Conservation (phyloP, 1,284 basidiomycete genomes). For the Heliocybe sulcata region DNA sequence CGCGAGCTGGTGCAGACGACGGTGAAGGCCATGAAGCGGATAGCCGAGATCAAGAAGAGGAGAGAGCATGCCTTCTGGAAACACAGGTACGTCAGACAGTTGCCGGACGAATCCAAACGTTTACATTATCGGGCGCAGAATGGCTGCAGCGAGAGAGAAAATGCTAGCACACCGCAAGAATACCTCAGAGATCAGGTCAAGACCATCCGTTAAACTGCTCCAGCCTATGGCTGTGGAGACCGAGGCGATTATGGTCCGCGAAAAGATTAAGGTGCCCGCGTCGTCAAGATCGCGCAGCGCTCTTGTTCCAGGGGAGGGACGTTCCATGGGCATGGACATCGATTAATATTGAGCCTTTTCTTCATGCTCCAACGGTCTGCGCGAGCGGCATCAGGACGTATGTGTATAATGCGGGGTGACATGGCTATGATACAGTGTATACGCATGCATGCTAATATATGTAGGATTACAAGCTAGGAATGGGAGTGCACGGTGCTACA, state of each 20-base stretch:
- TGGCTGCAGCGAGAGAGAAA: constrained; percentile 74
- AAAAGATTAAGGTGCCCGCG: constrained; percentile 76
- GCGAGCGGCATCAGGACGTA: neutral
- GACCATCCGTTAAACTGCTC: constrained; percentile 58
- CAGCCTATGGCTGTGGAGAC: constrained; percentile 49
- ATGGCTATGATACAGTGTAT: neutral
- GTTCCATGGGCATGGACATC: constrained; percentile 78
- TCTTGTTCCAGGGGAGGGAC: constrained; percentile 69
- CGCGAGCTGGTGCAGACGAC: constrained; percentile 91
- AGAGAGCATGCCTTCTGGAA: constrained; percentile 98
- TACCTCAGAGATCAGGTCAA: constrained; percentile 47
- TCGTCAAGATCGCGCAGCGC: constrained; percentile 52
- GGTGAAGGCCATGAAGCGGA: constrained; percentile 95
- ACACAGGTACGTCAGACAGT: constrained; percentile 54
- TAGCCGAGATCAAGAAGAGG: constrained; percentile 87
- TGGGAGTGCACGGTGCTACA: constrained; percentile 3
- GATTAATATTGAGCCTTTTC: constrained; percentile 48
- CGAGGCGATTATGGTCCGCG: constrained; percentile 38
- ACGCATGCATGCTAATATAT: neutral
- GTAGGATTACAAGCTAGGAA: constrained; percentile 3
- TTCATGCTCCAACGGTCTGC: neutral
- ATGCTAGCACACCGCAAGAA: constrained; percentile 63
- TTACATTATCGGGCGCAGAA: constrained; percentile 59
- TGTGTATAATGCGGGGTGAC: neutral
- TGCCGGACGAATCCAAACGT: neutral